Conservation (phyloP, 306 rosid species). For the Quercus variabilis region DNA sequence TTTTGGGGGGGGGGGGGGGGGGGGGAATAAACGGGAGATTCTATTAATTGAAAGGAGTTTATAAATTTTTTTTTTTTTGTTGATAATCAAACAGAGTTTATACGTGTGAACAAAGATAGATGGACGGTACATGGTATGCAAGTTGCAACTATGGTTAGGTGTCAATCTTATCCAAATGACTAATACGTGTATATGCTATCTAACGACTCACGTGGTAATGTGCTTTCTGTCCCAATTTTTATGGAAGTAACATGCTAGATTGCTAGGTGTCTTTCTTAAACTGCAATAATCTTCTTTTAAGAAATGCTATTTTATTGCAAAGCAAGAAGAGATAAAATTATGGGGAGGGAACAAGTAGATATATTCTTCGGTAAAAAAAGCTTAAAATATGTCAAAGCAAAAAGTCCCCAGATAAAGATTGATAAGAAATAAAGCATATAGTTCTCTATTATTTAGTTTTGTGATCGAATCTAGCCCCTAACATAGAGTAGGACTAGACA, state of each 20-base stretch:
- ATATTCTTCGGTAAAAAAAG: not conserved
- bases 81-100: not conserved
- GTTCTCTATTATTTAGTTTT: not conserved
- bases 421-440: not conserved
- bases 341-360: not conserved
- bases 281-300: not conserved
- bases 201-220: constrained; percentile 34
- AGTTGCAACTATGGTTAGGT: not conserved
- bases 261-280: constrained; percentile 9
- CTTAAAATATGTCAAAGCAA: not conserved
- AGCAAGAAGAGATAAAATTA: not conserved
- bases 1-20: too few relatives aligned
- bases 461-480: not conserved
- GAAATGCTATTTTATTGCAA: constrained; percentile 1
- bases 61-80: too few relatives aligned
- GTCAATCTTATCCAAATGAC: constrained; percentile 40
- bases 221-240: constrained; percentile 33
- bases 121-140: not conserved
- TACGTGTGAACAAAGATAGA: too few relatives aligned
- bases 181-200: constrained; percentile 31
- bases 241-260: constrained; percentile 28
- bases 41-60: too few relatives aligned
- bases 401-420: not conserved
- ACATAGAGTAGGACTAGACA: not conserved
- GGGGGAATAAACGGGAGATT: too few relatives aligned